Evolutionary conservation across 1,284 basidiomycete genomes (phyloP).

Genomic region (Stereum hirsutum): DNA sequence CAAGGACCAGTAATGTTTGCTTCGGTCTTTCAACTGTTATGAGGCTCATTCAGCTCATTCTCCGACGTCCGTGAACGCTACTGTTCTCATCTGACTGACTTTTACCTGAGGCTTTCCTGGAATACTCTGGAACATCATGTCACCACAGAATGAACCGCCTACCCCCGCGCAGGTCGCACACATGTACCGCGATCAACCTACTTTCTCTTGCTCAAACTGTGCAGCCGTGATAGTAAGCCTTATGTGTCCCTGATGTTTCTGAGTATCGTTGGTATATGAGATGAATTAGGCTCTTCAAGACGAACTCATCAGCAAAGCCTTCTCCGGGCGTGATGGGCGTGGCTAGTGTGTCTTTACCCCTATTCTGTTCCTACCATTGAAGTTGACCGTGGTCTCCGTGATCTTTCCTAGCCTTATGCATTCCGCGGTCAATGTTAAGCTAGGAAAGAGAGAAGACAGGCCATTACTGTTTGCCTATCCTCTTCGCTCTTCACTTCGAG

Average conservation of each 20-base stretch:
- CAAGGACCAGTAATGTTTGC: no score
- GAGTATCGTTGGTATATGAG: not conserved
- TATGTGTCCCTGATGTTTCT: not conserved
- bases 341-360: conserved; percentile 53
- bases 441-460: conserved; percentile 71
- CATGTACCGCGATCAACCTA: conserved; percentile 48
- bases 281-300: conserved; percentile 66
- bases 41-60: no score
- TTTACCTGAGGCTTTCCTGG: no score
- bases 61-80: no score
- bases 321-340: conserved; percentile 77
- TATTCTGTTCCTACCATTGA: not conserved
- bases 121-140: no score
- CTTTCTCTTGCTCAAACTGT: conserved; percentile 56
- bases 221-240: conserved; percentile 52
- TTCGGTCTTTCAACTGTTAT: no score
- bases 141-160: no score
- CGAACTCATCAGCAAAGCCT: conserved; percentile 79
- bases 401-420: conserved; percentile 53
- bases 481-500: not conserved
- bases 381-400: conserved; percentile 1
- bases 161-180: conserved; percentile 49
- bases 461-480: conserved; percentile 48
- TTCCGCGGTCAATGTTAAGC: conserved; percentile 66
- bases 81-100: no score